Percentiles rank a stretch among this genome's conserved stretches.
Evolutionary conservation across 139 green algal species (phyloP).

Genomic region (Coelastrella sp.): DNA sequence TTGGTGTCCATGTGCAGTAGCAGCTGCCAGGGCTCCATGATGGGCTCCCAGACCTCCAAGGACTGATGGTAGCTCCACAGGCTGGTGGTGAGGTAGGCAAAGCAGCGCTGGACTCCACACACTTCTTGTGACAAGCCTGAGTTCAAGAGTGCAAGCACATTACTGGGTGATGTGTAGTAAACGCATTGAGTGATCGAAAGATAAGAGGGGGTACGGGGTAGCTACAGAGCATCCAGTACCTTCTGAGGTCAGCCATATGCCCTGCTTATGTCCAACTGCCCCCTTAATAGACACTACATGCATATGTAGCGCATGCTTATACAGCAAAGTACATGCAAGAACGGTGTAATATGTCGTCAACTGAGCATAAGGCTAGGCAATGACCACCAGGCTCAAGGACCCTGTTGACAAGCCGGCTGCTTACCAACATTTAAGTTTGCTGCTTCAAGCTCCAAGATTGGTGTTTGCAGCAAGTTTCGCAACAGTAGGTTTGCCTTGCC

Average conservation of each 20-base stretch:
- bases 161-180: no score
- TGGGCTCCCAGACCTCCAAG: slow-evolving; percentile 84
- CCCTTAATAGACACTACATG: no score
- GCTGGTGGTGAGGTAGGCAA: slow-evolving; percentile 54
- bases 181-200: no score
- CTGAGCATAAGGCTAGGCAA: no score
- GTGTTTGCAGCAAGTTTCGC: slow-evolving; percentile 65
- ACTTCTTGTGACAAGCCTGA: slow-evolving; percentile 38
- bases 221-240: no score
- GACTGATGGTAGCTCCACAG: slow-evolving; percentile 76
- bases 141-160: no score
- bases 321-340: no score
- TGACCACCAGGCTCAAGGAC: no score
- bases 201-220: no score
- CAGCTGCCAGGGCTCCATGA: slow-evolving; percentile 88
- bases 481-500: slow-evolving; percentile 64
- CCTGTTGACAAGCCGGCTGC: no score
- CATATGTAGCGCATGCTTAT: no score
- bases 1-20: slow-evolving; percentile 64
- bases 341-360: no score
- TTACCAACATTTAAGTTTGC: slow-evolving; percentile 39
- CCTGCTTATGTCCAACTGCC: not conserved
- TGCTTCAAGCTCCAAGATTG: slow-evolving; percentile 75
- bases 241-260: not conserved
- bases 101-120: slow-evolving; percentile 52